Percentiles rank a stretch among this genome's conserved stretches.
Evolutionary conservation across 176 grass and related monocot genomes (phyloP).

Genomic region (Oryza longistaminata): DNA sequence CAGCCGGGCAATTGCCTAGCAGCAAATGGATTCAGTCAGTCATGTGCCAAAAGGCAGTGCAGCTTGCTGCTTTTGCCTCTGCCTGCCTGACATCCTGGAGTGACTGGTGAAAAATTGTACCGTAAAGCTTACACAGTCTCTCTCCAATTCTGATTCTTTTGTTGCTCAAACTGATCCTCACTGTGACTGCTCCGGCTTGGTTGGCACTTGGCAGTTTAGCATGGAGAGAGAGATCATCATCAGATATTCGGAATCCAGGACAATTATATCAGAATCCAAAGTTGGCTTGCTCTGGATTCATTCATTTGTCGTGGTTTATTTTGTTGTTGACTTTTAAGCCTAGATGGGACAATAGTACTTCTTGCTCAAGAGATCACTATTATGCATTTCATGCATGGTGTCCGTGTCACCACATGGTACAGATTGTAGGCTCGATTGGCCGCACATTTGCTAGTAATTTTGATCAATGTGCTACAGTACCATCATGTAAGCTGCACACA

Average conservation of each 20-base stretch:
- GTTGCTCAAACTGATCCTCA: neutral
- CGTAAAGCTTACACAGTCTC: constrained; percentile 33
- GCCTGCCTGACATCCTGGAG: constrained; percentile 21
- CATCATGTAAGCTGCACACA: no score
- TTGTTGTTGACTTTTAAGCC: neutral
- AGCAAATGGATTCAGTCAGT: constrained; percentile 14
- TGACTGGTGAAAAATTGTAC: constrained; percentile 28
- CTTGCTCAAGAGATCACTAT: neutral
- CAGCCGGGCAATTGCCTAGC: neutral
- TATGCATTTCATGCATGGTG: neutral
- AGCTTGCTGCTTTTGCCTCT: constrained; percentile 22
- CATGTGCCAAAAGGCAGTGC: constrained; percentile 33
- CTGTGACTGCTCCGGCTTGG: neutral
- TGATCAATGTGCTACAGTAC: no score
- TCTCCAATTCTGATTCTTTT: neutral
- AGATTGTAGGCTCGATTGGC: neutral
- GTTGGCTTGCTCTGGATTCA: constrained; percentile 24
- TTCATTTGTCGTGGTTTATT: neutral
- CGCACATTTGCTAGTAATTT: neutral
- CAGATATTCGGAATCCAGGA: neutral
- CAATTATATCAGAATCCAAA: constrained; percentile 13
- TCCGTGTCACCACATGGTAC: no score
- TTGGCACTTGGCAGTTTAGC: constrained; percentile 24
- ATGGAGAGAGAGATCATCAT: neutral
- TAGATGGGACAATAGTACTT: neutral